Base-by-base conservation (phyloP, 345 rosid species). In the Fremontodendron californicum region DNA sequence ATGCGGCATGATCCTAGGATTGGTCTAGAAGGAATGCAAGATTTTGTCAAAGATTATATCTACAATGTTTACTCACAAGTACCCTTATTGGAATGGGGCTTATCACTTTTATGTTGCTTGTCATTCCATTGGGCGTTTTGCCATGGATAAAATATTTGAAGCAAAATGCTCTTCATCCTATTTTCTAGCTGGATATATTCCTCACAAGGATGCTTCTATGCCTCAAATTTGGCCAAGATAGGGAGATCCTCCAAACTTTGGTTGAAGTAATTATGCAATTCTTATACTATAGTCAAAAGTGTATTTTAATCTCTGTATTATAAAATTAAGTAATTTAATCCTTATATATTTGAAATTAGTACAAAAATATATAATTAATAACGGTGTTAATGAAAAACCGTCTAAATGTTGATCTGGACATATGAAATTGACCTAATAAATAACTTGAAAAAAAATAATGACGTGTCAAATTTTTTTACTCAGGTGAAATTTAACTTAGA, bases 221-320 rank as follows among this genome's bases (percentile, higher is more conserved):
- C 91, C 93, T n/a, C 91, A 86, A 78, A 79, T 88, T 80, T 87
- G 91, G 93, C 93, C 91, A 3, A 85, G 91, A 78, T 78, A 75
- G 10, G 81, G 79, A 48, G 88, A 86, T 46, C 90, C 89, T n/a
- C 86, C 88, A 21, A 37, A 82, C 51, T 76, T 86, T 60, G 69
- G n/a, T n/a, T n/a, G n/a, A n/a, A n/a, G n/a, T n/a, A n/a, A n/a
- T n/a, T n/a, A n/a, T n/a, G n/a, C n/a, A n/a, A n/a, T n/a, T n/a
- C n/a, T n/a, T n/a, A n/a, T n/a, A n/a, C n/a, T n/a, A n/a, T n/a
- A n/a, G n/a, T n/a, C n/a, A n/a, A n/a, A n/a, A n/a, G n/a, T n/a
- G n/a, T n/a, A n/a, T n/a, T n/a, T n/a, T n/a, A n/a, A n/a, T n/a
- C n/a, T n/a, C n/a, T n/a, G n/a, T n/a, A n/a, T n/a, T n/a, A n/a